phyloP scores from a whole-genome alignment of 441 rosid species.

The Populus hybrid region DNA sequence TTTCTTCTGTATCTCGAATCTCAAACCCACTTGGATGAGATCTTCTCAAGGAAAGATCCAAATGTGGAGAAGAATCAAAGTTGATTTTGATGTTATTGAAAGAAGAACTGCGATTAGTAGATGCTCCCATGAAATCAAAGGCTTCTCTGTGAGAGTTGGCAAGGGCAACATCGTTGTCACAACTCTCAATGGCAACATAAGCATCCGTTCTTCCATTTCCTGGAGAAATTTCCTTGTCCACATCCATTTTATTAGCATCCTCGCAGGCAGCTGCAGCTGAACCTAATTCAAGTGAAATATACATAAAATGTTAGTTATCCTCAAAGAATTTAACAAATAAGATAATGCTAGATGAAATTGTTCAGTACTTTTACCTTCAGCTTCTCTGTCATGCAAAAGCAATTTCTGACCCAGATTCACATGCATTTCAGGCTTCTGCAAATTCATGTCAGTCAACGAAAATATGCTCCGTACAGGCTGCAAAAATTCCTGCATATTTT shows the following conservation, averaged over 20 bases:
- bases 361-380: constrained; percentile 33
- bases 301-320: constrained; percentile 13
- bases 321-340: background rate
- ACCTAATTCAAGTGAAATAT: constrained; percentile 11
- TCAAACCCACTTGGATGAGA: constrained; percentile 35
- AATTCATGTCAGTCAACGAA: constrained; percentile 20
- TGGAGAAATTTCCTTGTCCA: constrained; percentile 24
- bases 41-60: constrained; percentile 78
- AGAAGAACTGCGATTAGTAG: constrained; percentile 29
- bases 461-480: constrained; percentile 25
- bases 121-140: constrained; percentile 81
- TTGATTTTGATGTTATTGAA: constrained; percentile 27
- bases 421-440: constrained; percentile 26
- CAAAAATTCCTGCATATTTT: constrained; percentile 30
- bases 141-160: constrained; percentile 44
- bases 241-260: constrained; percentile 13
- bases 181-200: constrained; percentile 22
- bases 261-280: constrained; percentile 26
- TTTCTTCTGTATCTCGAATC: constrained; percentile 42
- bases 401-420: constrained; percentile 24
- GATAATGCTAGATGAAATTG: constrained; percentile 13
- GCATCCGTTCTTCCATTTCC: constrained; percentile 33
- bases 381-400: constrained; percentile 26
- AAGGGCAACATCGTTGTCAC: constrained; percentile 18
- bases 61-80: constrained; percentile 44